Evolutionary conservation across 331 rosid species (phyloP).

Genomic region (Pyracantha coccinea): DNA sequence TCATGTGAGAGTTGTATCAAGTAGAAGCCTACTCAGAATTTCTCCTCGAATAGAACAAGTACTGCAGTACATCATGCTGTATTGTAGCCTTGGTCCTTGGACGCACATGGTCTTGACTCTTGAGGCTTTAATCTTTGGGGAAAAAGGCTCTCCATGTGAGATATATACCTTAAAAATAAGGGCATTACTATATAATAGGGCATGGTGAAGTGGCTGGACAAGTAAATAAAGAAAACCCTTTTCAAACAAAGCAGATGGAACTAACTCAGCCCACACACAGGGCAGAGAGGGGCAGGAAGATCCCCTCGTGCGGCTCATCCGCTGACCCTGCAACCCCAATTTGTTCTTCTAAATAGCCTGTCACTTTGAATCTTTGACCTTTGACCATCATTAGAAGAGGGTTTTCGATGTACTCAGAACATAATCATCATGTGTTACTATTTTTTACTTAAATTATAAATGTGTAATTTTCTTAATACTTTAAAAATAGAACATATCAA

Average conservation of each 20-base stretch:
- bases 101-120: not conserved
- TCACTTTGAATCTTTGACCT: conserved; percentile 54
- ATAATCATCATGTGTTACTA: too few species aligned
- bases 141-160: conserved; percentile 46
- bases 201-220: conserved; percentile 6
- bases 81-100: not conserved
- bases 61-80: too few species aligned
- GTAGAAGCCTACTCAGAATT: too few species aligned
- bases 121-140: conserved; percentile 12
- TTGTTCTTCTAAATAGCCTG: conserved; percentile 30
- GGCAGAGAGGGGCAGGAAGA: conserved; percentile 28
- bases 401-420: too few species aligned
- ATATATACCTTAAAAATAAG: conserved; percentile 21
- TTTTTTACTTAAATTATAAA: too few species aligned
- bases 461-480: too few species aligned
- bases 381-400: conserved; percentile 30
- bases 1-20: too few species aligned
- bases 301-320: conserved; percentile 89
- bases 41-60: too few species aligned
- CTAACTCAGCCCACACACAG: conserved; percentile 6
- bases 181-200: conserved; percentile 15
- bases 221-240: not conserved
- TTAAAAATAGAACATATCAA: too few species aligned
- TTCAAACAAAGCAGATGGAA: conserved; percentile 26
- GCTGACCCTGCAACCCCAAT: conserved; percentile 53